A percentile compares a stretch with the other conserved stretches of the same genome.
Conservation (phyloP, 2,329 filamentous ascomycete genomes). For the Phyllosticta citriasiana region DNA sequence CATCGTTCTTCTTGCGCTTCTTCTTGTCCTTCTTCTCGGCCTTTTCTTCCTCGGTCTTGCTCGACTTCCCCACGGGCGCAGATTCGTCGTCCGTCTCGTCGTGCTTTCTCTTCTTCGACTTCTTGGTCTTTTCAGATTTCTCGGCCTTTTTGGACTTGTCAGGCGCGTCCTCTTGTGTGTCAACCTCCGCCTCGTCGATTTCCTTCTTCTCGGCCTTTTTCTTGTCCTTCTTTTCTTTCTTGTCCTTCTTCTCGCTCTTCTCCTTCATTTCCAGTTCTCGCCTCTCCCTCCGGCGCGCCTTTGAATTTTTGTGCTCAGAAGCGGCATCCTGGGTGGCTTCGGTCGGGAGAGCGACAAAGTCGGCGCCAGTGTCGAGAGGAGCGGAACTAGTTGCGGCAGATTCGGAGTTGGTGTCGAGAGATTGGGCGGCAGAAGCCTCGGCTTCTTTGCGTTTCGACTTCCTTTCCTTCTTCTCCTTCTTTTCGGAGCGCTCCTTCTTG, state of each 20-base stretch:
- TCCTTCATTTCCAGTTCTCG: conserved; percentile 7
- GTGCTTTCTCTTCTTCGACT: conserved; percentile 12
- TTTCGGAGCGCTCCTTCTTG: conserved; percentile 20
- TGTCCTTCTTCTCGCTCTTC: not conserved
- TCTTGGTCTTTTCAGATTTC: not conserved
- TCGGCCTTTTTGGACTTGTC: not conserved
- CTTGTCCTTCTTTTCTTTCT: not conserved
- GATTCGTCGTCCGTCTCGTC: conserved; percentile 9
- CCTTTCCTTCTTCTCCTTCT: not conserved
- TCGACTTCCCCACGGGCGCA: conserved; percentile 10
- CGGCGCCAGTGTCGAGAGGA: not conserved
- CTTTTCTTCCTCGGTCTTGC: conserved; percentile 15
- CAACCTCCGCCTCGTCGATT: not conserved
- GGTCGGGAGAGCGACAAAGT: not conserved
- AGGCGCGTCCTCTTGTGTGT: not conserved
- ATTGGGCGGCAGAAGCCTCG: not conserved
- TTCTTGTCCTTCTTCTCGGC: conserved; percentile 20
- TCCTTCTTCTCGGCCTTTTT: not conserved
- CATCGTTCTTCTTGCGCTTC: conserved; percentile 19
- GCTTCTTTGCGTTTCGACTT: not conserved
- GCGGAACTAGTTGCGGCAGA: not conserved
- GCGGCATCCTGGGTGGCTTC: not conserved
- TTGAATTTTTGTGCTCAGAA: not conserved
- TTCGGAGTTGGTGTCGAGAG: not conserved
- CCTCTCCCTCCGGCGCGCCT: not conserved